Evolutionary conservation across 352 stramenopile genomes (phyloP).

Genomic region (Pythium diclinum): DNA sequence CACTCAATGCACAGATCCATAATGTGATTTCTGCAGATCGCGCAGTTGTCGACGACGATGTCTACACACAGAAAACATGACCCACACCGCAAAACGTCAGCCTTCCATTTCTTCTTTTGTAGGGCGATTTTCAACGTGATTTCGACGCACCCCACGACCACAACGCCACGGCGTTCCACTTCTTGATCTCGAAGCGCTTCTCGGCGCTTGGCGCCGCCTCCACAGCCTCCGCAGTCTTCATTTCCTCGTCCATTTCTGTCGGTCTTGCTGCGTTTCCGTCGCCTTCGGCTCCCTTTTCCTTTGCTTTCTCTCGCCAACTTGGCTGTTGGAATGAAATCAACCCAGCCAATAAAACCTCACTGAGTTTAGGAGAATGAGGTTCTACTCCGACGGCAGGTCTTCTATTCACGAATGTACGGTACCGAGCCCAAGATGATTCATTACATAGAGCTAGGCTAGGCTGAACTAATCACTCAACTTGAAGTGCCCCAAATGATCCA

Average conservation of each 20-base stretch:
- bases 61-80: slow-evolving; percentile 37
- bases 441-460: not conserved
- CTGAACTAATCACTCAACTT: not conserved
- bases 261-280: slow-evolving; percentile 4
- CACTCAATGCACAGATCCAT: slow-evolving; percentile 99
- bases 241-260: slow-evolving; percentile 62
- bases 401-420: not conserved
- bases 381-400: not conserved
- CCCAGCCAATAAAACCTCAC: slow-evolving; percentile 15
- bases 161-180: slow-evolving; percentile 98
- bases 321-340: slow-evolving; percentile 21
- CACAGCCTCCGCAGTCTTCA: slow-evolving; percentile 40
- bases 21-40: slow-evolving; percentile 99
- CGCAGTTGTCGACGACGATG: slow-evolving; percentile 90
- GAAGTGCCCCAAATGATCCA: not conserved
- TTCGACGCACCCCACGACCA: slow-evolving; percentile 94
- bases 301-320: slow-evolving; percentile 16
- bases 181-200: slow-evolving; percentile 99
- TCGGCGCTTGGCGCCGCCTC: slow-evolving; percentile 40
- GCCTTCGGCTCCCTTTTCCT: slow-evolving; percentile 1
- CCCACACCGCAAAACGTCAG: not conserved
- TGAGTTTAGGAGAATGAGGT: not conserved
- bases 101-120: not conserved
- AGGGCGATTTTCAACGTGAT: not conserved
- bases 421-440: not conserved